A percentile compares a stretch with the other conserved stretches of the same genome.
These are phyloP conservation scores for Cylindricascospora bacillispora DNA, from an alignment of 1,139 yeast genomes.

Conservation along the genomic window DNA sequence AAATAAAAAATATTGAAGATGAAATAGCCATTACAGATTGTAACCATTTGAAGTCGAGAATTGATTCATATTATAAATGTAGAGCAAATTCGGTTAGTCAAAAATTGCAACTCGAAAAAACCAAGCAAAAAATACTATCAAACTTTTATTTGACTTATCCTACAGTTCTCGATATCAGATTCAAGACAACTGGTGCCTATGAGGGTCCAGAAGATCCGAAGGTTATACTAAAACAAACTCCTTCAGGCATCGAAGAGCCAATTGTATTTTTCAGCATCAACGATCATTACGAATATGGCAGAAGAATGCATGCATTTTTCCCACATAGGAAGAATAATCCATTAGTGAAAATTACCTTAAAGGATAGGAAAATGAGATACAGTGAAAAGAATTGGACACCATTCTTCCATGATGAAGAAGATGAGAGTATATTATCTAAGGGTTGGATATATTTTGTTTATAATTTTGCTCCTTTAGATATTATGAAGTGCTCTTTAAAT, in stretches of 20 bases:
- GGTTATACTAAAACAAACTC: background rate
- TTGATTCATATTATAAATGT: background rate
- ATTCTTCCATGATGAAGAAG: slow-evolving; percentile 3
- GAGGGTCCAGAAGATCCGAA: slow-evolving; percentile 2
- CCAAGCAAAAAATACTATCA: background rate
- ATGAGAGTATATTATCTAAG: slow-evolving; percentile 4
- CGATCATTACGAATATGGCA: slow-evolving; percentile 14
- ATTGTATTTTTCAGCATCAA: slow-evolving; percentile 35
- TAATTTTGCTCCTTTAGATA: slow-evolving; percentile 31
- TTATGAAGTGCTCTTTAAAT: slow-evolving; percentile 32
- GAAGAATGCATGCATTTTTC: slow-evolving; percentile 28
- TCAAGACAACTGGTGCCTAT: too few species aligned
- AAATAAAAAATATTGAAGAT: background rate
- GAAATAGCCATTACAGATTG: background rate
- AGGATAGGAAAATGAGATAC: slow-evolving; percentile 16
- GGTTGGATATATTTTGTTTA: slow-evolving; percentile 30
- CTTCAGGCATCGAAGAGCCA: slow-evolving; percentile 27
- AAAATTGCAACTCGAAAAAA: background rate
- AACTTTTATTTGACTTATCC: slow-evolving; percentile 1
- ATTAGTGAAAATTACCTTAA: slow-evolving; percentile 22
- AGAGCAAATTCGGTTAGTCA: background rate
- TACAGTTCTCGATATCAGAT: too few species aligned
- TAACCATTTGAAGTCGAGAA: background rate
- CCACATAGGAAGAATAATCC: slow-evolving; percentile 27
- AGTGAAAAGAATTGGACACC: slow-evolving; percentile 1